Percentiles rank a stretch among this genome's conserved stretches.
These are phyloP conservation scores for Capsicum baccatum DNA, from an alignment of 257 asterid species.

Conservation along the genomic window DNA sequence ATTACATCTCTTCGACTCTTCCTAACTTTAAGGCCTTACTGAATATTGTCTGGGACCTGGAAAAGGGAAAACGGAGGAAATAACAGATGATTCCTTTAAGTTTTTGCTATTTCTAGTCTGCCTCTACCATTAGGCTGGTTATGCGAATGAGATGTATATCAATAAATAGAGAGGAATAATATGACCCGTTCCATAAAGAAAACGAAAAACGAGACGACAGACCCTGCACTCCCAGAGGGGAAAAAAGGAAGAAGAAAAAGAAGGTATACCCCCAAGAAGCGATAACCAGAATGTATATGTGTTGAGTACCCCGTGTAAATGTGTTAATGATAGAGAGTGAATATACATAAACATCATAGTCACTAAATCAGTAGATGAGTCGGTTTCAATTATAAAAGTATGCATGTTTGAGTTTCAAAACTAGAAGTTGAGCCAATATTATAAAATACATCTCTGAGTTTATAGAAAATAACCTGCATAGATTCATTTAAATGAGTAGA, in stretches of 20 bases:
- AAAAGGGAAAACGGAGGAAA: not conserved
- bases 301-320: not conserved
- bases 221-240: not conserved
- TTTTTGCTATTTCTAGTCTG: not conserved
- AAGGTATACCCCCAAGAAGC: not conserved
- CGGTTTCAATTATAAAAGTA: not conserved
- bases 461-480: slow-evolving; percentile 20
- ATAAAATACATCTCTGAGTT: not conserved
- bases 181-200: not conserved
- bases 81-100: not conserved
- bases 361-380: slow-evolving; percentile 3
- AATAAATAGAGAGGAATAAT: not conserved
- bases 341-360: not conserved
- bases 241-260: not conserved
- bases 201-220: not conserved
- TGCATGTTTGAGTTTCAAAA: slow-evolving; percentile 18
- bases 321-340: not conserved
- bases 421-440: not conserved
- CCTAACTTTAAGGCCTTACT: not conserved
- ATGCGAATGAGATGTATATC: slow-evolving; percentile 1
- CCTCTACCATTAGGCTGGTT: slow-evolving; percentile 1
- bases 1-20: not conserved
- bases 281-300: not conserved
- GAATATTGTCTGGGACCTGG: not conserved
- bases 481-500: not conserved